Conservation (phyloP, 331 rosid species). For the Acacia pycnantha region DNA sequence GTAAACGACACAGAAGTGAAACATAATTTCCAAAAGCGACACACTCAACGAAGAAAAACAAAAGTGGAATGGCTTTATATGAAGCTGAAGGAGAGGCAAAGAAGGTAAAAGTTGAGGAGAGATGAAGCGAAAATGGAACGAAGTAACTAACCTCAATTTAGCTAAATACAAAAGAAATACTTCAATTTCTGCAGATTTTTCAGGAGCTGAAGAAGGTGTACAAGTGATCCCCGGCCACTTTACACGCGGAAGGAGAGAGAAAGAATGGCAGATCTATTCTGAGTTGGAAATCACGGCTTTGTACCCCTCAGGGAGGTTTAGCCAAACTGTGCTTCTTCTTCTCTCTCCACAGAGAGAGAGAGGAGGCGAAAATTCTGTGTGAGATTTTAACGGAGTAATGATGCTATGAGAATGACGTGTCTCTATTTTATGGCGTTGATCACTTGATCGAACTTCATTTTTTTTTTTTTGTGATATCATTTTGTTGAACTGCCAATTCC, state of each 20-base stretch:
- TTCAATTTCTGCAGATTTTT: conserved; percentile 43
- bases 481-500: conserved; percentile 3
- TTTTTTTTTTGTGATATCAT: too few species aligned
- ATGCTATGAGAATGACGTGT: conserved; percentile 11
- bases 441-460: background rate
- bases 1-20: conserved; percentile 9
- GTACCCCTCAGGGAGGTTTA: conserved; percentile 43
- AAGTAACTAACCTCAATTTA: conserved; percentile 45
- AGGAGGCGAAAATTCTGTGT: conserved; percentile 18
- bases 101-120: conserved; percentile 21
- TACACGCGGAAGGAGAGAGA: conserved; percentile 13
- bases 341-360: background rate
- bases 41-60: conserved; percentile 16
- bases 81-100: conserved; percentile 31
- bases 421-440: conserved; percentile 27
- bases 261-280: conserved; percentile 39
- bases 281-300: conserved; percentile 43
- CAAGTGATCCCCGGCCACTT: conserved; percentile 33
- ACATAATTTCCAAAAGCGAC: conserved; percentile 47
- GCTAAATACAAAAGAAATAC: conserved; percentile 33
- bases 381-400: conserved; percentile 22
- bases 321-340: conserved; percentile 30
- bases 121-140: conserved; percentile 18
- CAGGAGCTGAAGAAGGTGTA: conserved; percentile 34
- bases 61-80: conserved; percentile 5